Evolutionary conservation across 1,284 basidiomycete species (phyloP).

Genomic region (Pterulicium gracile): DNA sequence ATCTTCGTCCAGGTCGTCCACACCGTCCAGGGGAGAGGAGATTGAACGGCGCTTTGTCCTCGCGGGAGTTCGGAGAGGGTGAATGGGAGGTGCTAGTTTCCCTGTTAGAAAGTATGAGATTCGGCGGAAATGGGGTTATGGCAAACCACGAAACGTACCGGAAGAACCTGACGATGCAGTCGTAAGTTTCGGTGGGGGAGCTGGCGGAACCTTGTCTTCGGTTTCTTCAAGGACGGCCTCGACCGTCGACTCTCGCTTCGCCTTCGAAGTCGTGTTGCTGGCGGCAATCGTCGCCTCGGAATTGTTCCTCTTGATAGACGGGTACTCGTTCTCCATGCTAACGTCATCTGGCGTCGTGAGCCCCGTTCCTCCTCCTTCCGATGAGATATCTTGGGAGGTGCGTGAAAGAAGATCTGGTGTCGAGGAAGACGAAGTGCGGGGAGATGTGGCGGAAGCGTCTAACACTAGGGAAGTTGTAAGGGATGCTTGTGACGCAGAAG

Average conservation of each 20-base stretch:
- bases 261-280: conserved; percentile 21
- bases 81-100: conserved; percentile 37
- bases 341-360: not conserved
- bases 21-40: conserved; percentile 68
- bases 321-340: not conserved
- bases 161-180: conserved; percentile 21
- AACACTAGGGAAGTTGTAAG: too few species aligned
- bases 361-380: not conserved
- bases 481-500: conserved; percentile 12
- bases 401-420: not conserved
- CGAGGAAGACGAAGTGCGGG: not conserved
- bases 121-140: too few species aligned
- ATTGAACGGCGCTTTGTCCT: conserved; percentile 92
- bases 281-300: conserved; percentile 11
- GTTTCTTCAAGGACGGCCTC: conserved; percentile 41
- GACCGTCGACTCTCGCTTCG: conserved; percentile 21
- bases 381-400: not conserved
- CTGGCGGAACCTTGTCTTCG: conserved; percentile 12
- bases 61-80: conserved; percentile 78
- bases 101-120: not conserved
- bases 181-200: conserved; percentile 17
- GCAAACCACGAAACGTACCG: conserved; percentile 18
- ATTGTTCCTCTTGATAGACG: not conserved
- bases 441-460: not conserved
- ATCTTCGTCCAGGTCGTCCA: conserved; percentile 13